phyloP scores from a whole-genome alignment of 768 basidiomycete species.

The Pleurotus sapidus region DNA sequence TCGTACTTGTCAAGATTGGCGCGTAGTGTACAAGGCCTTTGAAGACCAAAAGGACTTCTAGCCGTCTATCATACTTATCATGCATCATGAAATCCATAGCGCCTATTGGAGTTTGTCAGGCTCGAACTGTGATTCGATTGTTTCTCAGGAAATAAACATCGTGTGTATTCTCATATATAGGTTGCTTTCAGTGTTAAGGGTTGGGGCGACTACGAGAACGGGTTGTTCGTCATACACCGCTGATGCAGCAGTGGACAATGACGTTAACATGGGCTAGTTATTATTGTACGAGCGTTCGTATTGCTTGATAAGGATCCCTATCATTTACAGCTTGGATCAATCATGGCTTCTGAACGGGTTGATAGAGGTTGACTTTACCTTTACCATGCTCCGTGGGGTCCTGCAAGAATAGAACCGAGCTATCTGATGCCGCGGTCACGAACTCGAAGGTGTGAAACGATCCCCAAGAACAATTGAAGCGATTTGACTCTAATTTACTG shows the following conservation, averaged over 20 bases:
- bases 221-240: too few species aligned
- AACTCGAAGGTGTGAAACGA: constrained; percentile 7
- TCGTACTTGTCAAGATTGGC: constrained; percentile 6
- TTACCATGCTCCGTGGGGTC: constrained; percentile 5
- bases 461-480: constrained; percentile 2
- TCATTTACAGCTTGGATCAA: neutral
- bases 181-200: too few species aligned
- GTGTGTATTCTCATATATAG: too few species aligned
- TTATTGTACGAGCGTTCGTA: neutral
- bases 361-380: neutral
- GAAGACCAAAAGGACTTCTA: neutral
- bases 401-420: neutral
- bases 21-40: neutral
- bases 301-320: constrained; percentile 5
- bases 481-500: neutral
- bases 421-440: neutral
- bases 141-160: too few species aligned
- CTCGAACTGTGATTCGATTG: too few species aligned
- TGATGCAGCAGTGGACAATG: too few species aligned
- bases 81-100: too few species aligned
- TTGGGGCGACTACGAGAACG: too few species aligned
- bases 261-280: too few species aligned
- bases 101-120: too few species aligned
- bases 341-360: neutral
- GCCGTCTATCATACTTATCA: too few species aligned